A percentile compares a stretch with the other conserved stretches of the same genome.
Conservation (phyloP, 441 rosid genomes). For the Croton laevigatus region DNA sequence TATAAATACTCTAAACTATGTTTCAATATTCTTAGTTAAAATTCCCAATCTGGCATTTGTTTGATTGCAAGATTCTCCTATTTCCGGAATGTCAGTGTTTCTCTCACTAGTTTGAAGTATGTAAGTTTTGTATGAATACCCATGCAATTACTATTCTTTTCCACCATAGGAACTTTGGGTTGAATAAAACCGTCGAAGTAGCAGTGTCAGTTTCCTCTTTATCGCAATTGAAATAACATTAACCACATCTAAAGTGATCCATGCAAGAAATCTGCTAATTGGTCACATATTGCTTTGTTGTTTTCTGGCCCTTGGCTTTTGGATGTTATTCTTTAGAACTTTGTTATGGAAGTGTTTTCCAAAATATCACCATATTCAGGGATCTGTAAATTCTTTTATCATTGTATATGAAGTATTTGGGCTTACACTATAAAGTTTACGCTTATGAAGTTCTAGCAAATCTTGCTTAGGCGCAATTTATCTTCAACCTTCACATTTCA, state of each 20-base stretch:
- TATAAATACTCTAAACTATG: neutral
- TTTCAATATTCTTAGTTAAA: neutral
- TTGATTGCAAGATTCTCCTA: too few species aligned
- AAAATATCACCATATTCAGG: too few species aligned
- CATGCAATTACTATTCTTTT: neutral
- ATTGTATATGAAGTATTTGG: neutral
- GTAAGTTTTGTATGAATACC: neutral
- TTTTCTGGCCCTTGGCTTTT: neutral
- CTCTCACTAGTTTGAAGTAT: neutral
- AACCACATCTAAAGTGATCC: neutral
- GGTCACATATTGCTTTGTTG: neutral
- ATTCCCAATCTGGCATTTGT: too few species aligned
- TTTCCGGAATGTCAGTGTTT: too few species aligned
- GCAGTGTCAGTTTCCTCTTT: too few species aligned
- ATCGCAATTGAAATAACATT: too few species aligned
- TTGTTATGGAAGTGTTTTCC: too few species aligned
- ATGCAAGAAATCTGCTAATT: neutral
- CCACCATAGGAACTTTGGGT: neutral
- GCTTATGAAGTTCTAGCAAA: neutral
- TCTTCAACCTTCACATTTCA: neutral
- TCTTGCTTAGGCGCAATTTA: neutral
- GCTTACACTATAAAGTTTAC: neutral
- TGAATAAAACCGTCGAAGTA: too few species aligned
- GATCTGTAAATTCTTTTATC: neutral
- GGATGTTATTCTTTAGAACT: neutral